Base-by-base conservation (phyloP, 2,329 filamentous ascomycete species). In the Ophiocordyceps camponoti-leonardi region DNA sequence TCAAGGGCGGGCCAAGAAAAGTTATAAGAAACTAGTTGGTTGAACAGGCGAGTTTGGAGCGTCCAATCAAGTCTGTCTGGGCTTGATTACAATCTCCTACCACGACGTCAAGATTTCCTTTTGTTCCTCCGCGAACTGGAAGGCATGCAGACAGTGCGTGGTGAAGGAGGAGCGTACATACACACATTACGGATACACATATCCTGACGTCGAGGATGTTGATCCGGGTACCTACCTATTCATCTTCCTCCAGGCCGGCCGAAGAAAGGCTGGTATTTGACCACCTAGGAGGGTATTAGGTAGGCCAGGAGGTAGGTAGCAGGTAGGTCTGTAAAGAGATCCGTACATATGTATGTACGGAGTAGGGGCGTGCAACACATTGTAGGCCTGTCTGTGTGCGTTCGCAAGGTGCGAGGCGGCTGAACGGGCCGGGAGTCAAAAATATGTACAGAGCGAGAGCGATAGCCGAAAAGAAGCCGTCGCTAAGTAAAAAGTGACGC, bases 91-190 rank as follows among this genome's bases (percentile, higher is more conserved):
- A 48, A 30, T 47, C 46, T 19, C 45, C 43, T 47, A 44, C 45
- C 44, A 51, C 41, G 48, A 50, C 23, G 45, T 47, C 49, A 47
- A 49, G 37, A 47, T 49, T 47, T 42, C 31, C 26, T 28, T 42
- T 19, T 39, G n/a, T 39, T 39, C 35, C 35, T 39, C 35, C 11
- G 18, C 11, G n/a, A 39, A 12, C 7, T n/a, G 35, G 18, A 39
- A 18, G 26, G 26, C 26, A 28, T 8, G 11, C 26, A 28, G 26
- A 28, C 26, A 28, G 26, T 28, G 26, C 26, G 7, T 28, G 26
- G 26, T 28, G 26, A 28, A 10, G 26, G 26, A 28, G 26, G 11
- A 28, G 26, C 26, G 26, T 28, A 28, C 26, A 28, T 10, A 4
- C 4, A 4, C 8, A 26, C 23, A 8, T n/a, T n/a, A n/a, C n/a